Evolutionary conservation across 2,329 filamentous ascomycete genomes (phyloP), one percentile per base, ranked within the genome.

Genomic region (Talaromyces sp.): DNA sequence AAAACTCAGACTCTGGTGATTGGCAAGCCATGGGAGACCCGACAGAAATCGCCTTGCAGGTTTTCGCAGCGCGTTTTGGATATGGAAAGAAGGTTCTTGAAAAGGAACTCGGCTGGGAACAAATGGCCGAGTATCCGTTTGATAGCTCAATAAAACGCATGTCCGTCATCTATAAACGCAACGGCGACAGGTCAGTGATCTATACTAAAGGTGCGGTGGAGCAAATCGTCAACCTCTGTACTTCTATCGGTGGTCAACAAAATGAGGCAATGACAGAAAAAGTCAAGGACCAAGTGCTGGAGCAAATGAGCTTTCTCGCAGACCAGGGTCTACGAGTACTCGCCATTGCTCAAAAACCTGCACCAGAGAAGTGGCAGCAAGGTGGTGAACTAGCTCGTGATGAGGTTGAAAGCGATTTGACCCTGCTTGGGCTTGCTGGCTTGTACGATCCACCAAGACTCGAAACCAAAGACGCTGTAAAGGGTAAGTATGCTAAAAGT

Each of bases 1-100:
- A 79, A 61, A 76, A 77, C 46, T 67, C 73, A 4, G 68, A 77
- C 26, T 68, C 72, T 5, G 65, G 67, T 6, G 71, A 74, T 50
- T 87, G 85, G 85, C 79, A 81, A 56, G 80, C 83, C 27, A 80
- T 83, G 53, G 85, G 84, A n/a, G 84, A 87, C 63, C 83, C 84
- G 1, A 89, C 86, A 3, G 86, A 89, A 66, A 86, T 88, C 61
- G 86, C 86, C 6, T 80, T 89, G 2, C 84, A 88, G 61, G 85
- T 88, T 7, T 86, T 89, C 65, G 83, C 85, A 1, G 79, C 83
- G 66, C 82, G 86, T 24, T 88, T 88, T 65, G 71, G 79, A 17
- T 80, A 76, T 60, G 77, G 77, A 21, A 80, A 79, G 62, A 75
- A 72, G n/a, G 66, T 69, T 2, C 70, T 81, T 3, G 70, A 75